Base-by-base conservation (phyloP, 768 basidiomycete species). In the Lentinula aciculospora region DNA sequence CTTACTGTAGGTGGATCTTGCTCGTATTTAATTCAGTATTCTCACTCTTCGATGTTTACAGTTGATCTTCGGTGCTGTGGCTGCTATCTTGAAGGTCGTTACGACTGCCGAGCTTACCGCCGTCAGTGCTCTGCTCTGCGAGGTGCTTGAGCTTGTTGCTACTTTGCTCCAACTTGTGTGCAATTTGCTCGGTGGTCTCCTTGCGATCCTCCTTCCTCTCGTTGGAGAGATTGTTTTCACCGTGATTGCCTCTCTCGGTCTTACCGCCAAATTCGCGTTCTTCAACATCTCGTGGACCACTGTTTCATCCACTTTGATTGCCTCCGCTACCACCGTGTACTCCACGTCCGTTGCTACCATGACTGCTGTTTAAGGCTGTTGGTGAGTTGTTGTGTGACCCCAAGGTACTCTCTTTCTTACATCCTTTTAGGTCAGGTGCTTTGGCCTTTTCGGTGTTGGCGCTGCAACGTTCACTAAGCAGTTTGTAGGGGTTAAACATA, bases 1-100 rank as follows among this genome's bases (percentile, higher is more conserved):
- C 28, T 61, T 17, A 12, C 21, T 25, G 60, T 61, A 45, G 13
- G 60, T 28, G 17, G 12, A 28, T 34, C 28, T 58, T 45, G 15
- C 29, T 27, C 13, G 6, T 25, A 2, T 12, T 25, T 5, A 25
- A 4, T 21, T 27, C 28, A 2, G 7, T 19, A 7, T 54, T 9
- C 2, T 28, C 9, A n/a, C 27, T 51, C 12, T n/a, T 29, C 7
- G 10, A 0, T 19, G 37, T 40, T 36, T 17, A 0, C 50, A 60
- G 59, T 31, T 60, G 19, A 57, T 60, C 55, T 60, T 56, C 47
- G 19, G 15, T 28, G 60, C 60, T 32, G 27, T 60, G 5, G 28
- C 12, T 27, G 25, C n/a, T 19, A 29, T 60, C 19, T 40, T 57
- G 36, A 44, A 32, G 13, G 49, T 60, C 17, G 60, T 60, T 8